A percentile compares a stretch with the other conserved stretches of the same genome.
phyloP scores from a whole-genome alignment of 2,329 filamentous ascomycete genomes.

The Sporothrix phasma region DNA sequence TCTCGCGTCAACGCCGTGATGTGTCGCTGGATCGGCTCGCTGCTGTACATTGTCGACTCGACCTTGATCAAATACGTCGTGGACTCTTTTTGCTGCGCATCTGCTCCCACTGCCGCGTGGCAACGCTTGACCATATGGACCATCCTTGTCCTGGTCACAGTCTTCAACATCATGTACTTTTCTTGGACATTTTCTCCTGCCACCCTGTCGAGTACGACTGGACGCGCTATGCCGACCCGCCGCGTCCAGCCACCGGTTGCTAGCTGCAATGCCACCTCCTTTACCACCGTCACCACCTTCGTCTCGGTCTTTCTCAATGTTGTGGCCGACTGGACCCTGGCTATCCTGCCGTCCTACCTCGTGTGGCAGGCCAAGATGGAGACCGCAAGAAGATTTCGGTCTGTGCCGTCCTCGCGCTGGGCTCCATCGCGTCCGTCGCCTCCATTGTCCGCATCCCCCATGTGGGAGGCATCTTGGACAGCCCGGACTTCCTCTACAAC shows the following conservation, averaged over 20 bases:
- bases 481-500: not conserved
- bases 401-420: not conserved
- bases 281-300: not conserved
- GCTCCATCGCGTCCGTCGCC: not conserved
- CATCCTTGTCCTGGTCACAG: not conserved
- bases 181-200: not conserved
- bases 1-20: not conserved
- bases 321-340: not conserved
- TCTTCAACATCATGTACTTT: not conserved
- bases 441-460: slow-evolving; percentile 1
- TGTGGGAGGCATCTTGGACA: not conserved
- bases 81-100: not conserved
- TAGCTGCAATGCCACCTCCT: not conserved
- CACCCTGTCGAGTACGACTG: not conserved
- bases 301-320: not conserved
- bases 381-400: slow-evolving; percentile 1
- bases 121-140: not conserved
- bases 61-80: not conserved
- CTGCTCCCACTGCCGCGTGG: slow-evolving; percentile 6
- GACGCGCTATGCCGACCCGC: not conserved
- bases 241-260: not conserved
- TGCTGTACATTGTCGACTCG: not conserved
- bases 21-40: not conserved
- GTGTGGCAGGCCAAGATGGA: slow-evolving; percentile 9
- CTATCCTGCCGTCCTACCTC: not conserved